These are phyloP conservation scores for Leccinellum albellum DNA, from an alignment of 768 basidiomycete species.

Conservation along the genomic window DNA sequence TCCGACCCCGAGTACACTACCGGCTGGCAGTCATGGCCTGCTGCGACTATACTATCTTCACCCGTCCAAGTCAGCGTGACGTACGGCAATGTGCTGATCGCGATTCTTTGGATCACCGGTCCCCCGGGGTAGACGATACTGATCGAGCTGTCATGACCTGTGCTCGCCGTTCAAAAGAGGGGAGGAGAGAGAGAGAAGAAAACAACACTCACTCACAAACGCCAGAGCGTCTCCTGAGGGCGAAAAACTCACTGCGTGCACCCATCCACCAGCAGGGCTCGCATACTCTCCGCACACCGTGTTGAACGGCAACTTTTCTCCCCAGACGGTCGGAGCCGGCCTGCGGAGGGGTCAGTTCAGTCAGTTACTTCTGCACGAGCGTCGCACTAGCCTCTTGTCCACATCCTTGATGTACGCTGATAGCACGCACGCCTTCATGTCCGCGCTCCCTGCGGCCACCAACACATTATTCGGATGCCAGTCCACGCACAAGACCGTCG, in stretches of 20 bases:
- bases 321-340: slow-evolving; percentile 89
- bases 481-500: slow-evolving; percentile 89
- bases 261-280: slow-evolving; percentile 93
- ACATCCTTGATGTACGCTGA: slow-evolving; percentile 99
- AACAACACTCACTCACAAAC: slow-evolving; percentile 71
- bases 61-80: slow-evolving; percentile 83
- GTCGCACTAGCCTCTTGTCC: slow-evolving; percentile 71
- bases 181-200: background rate
- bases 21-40: slow-evolving; percentile 98
- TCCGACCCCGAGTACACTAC: slow-evolving; percentile 75
- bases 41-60: slow-evolving; percentile 80
- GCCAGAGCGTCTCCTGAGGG: slow-evolving; percentile 93
- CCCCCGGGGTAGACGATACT: slow-evolving; percentile 88
- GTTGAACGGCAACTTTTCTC: slow-evolving; percentile 97
- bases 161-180: slow-evolving; percentile 2
- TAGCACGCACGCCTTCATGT: slow-evolving; percentile 96
- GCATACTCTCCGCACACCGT: slow-evolving; percentile 93
- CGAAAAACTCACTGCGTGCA: slow-evolving; percentile 93
- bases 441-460: slow-evolving; percentile 94
- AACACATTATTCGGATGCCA: slow-evolving; percentile 99
- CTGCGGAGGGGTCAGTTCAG: slow-evolving; percentile 37
- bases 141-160: slow-evolving; percentile 94
- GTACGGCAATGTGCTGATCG: slow-evolving; percentile 74
- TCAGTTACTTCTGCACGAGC: background rate
- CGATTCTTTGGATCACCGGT: slow-evolving; percentile 68